Evolutionary conservation across 345 rosid genomes (phyloP).

Genomic region (Ceriops decandra): DNA sequence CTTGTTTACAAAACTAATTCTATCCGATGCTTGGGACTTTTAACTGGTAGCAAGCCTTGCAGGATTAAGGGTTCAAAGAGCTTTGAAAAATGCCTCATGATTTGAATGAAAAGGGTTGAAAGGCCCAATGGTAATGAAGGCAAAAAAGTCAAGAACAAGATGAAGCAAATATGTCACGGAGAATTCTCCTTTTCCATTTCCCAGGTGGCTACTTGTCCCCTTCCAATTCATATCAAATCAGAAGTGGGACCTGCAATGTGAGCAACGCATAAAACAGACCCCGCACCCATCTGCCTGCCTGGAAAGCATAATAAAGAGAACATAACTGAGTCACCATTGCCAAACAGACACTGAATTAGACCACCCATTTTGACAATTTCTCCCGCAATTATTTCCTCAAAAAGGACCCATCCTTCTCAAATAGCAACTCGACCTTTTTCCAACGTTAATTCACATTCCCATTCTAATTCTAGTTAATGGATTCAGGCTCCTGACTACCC

Average conservation of each 20-base stretch:
- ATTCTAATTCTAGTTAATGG: background rate
- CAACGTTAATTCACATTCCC: constrained; percentile 12
- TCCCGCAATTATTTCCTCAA: background rate
- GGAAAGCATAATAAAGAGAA: constrained; percentile 43
- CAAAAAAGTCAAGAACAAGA: constrained; percentile 2
- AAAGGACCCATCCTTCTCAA: background rate
- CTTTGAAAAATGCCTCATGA: too few relatives aligned
- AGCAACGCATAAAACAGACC: constrained; percentile 14
- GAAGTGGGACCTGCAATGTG: constrained; percentile 28
- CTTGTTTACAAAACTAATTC: too few relatives aligned
- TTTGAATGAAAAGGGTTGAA: too few relatives aligned
- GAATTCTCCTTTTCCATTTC: constrained; percentile 11
- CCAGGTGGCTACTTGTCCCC: constrained; percentile 13
- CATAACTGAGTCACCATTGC: constrained; percentile 21
- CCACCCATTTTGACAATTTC: background rate
- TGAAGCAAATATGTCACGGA: background rate
- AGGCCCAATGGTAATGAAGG: background rate
- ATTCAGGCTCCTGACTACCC: background rate
- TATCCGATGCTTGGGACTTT: too few relatives aligned
- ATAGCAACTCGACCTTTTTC: background rate
- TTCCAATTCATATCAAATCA: constrained; percentile 20
- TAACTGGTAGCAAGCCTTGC: too few relatives aligned
- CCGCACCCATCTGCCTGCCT: constrained; percentile 44
- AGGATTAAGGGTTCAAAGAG: too few relatives aligned
- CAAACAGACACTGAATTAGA: background rate